phyloP scores from a whole-genome alignment of 1,284 basidiomycete genomes.

The Malassezia pachydermatis region DNA sequence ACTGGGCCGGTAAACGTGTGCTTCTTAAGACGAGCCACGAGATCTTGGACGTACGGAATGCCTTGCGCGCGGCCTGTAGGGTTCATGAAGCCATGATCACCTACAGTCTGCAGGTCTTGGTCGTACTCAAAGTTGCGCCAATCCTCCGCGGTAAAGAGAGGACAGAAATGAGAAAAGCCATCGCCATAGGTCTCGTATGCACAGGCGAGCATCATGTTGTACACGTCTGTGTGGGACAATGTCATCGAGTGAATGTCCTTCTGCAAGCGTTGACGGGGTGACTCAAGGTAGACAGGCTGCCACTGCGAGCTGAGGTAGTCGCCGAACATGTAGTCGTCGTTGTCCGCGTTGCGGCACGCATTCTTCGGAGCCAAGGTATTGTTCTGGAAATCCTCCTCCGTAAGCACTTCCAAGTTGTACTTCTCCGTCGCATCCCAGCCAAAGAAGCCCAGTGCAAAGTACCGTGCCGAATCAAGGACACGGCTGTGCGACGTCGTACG shows the following conservation, averaged over 20 bases:
- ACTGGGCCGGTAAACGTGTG: constrained; percentile 19
- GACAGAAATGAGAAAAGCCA: constrained; percentile 58
- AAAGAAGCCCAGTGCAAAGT: constrained; percentile 46
- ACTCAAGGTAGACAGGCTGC: constrained; percentile 38
- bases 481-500: constrained; percentile 54
- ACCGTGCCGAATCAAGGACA: constrained; percentile 78
- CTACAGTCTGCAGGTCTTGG: constrained; percentile 51
- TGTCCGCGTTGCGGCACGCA: constrained; percentile 54
- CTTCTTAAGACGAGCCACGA: constrained; percentile 33
- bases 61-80: constrained; percentile 70
- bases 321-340: constrained; percentile 54
- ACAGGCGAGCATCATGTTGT: constrained; percentile 48
- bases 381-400: constrained; percentile 51
- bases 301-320: constrained; percentile 32
- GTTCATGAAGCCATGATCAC: constrained; percentile 64
- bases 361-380: constrained; percentile 67
- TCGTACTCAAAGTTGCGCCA: constrained; percentile 67
- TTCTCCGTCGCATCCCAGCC: constrained; percentile 25
- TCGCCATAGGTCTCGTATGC: constrained; percentile 34
- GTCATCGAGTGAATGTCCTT: constrained; percentile 23
- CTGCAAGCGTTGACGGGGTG: constrained; percentile 30
- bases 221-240: constrained; percentile 50
- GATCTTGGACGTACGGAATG: constrained; percentile 60
- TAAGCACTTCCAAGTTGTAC: constrained; percentile 36
- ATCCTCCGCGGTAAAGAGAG: constrained; percentile 74